Conservation (phyloP, 2,329 filamentous ascomycete genomes). For the Aspergillus terreus region DNA sequence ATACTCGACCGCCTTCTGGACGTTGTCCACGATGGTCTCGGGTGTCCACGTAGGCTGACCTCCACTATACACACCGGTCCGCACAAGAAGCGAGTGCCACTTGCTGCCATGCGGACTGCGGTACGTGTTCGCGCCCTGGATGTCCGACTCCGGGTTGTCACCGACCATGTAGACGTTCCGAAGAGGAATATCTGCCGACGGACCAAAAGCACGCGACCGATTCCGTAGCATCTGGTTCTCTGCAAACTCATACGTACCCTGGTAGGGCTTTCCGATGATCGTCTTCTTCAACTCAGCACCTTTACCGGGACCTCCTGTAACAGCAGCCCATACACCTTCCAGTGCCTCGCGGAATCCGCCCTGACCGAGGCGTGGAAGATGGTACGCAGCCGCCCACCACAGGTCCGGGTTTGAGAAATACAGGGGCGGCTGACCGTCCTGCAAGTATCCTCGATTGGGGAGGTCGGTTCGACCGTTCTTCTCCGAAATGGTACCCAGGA, state of each 20-base stretch:
- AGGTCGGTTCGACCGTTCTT: slow-evolving; percentile 65
- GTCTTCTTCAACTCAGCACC: slow-evolving; percentile 58
- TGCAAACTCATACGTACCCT: slow-evolving; percentile 76
- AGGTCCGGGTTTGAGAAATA: slow-evolving; percentile 91
- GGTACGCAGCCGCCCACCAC: slow-evolving; percentile 82
- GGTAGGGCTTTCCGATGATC: slow-evolving; percentile 79
- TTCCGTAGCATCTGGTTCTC: slow-evolving; percentile 67
- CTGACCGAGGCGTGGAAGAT: slow-evolving; percentile 82
- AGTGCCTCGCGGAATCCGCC: slow-evolving; percentile 84
- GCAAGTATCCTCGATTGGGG: slow-evolving; percentile 74
- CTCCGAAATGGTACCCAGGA: slow-evolving; percentile 72
- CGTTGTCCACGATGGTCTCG: slow-evolving; percentile 66
- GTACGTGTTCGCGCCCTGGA: slow-evolving; percentile 79
- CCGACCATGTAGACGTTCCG: slow-evolving; percentile 89
- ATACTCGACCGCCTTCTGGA: slow-evolving; percentile 73
- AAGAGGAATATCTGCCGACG: slow-evolving; percentile 46
- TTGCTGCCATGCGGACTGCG: slow-evolving; percentile 62
- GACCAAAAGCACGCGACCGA: slow-evolving; percentile 48
- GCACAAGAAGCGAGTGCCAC: slow-evolving; percentile 74
- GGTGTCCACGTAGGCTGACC: slow-evolving; percentile 60
- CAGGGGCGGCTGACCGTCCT: slow-evolving; percentile 72
- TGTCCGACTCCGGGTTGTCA: slow-evolving; percentile 85
- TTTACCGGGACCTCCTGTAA: slow-evolving; percentile 58
- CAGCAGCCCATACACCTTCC: slow-evolving; percentile 70
- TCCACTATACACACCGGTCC: slow-evolving; percentile 70